Evolutionary conservation across 2,329 filamentous ascomycete genomes (phyloP).

Genomic region (Beauveria varroae): DNA sequence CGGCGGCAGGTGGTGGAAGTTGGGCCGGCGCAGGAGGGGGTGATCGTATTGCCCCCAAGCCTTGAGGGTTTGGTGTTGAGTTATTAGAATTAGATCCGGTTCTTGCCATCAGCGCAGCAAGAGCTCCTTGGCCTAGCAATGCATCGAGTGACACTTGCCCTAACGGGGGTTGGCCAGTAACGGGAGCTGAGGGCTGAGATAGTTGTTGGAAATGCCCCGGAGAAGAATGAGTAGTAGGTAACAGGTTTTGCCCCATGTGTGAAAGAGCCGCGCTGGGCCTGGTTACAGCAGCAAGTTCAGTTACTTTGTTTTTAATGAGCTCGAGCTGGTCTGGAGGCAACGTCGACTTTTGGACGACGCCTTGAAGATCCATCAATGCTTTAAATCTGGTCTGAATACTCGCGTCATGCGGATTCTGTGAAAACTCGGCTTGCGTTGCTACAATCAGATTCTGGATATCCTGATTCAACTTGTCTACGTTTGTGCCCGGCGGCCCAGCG

Average conservation of each 20-base stretch:
- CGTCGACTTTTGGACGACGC: slow-evolving; percentile 64
- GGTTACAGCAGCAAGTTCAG: slow-evolving; percentile 60
- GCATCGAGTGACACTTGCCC: slow-evolving; percentile 47
- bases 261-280: slow-evolving; percentile 27
- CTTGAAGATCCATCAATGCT: slow-evolving; percentile 77
- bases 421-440: slow-evolving; percentile 65
- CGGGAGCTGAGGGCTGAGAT: slow-evolving; percentile 25
- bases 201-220: slow-evolving; percentile 23
- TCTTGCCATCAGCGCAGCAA: slow-evolving; percentile 52
- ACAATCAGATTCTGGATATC: slow-evolving; percentile 76
- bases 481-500: slow-evolving; percentile 40
- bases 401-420: slow-evolving; percentile 67
- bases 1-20: slow-evolving; percentile 29
- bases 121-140: slow-evolving; percentile 50
- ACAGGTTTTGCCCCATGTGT: slow-evolving; percentile 16
- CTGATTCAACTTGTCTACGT: slow-evolving; percentile 68
- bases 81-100: slow-evolving; percentile 40
- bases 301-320: slow-evolving; percentile 78
- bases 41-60: slow-evolving; percentile 36
- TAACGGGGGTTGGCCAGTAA: slow-evolving; percentile 24
- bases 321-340: slow-evolving; percentile 75
- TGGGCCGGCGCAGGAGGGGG: slow-evolving; percentile 30
- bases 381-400: slow-evolving; percentile 72
- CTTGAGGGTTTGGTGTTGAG: slow-evolving; percentile 34
- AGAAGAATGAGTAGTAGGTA: slow-evolving; percentile 19